Evolutionary conservation across 257 asterid species (phyloP), one percentile per base, ranked within the genome.

Genomic region (Ehretia macrophylla): DNA sequence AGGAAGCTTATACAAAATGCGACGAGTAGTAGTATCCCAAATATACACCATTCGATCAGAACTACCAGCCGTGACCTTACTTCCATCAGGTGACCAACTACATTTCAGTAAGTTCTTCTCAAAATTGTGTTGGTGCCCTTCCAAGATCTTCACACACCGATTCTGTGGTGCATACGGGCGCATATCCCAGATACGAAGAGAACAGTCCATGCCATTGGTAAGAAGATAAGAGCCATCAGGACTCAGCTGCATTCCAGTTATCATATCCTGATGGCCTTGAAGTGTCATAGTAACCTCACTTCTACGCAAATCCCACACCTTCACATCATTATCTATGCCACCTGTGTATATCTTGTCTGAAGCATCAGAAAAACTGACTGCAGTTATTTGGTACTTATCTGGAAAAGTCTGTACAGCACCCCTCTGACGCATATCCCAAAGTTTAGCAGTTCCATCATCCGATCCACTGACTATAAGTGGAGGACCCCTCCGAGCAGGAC

Each of bases 401-500:
- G 99, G 99, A 62, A 89, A 93, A 52, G 95, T 93, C 75, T 89
- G 96, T 50, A 89, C 79, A 17, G 96, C 89, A 32, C 99, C 99
- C 77, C 99, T 78, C 60, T 89, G 99, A 45, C 97, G 83, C 97
- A 93, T 85, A 67, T 93, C 99, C 99, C 99, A 93, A 48, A 93
- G 96, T 59, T 93, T 93, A 48, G 99, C 91, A 21, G 97, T 89
- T 40, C 99, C 99, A 66, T 93, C 99, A 50, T 93, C 99, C 0
- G 99, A 93, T 55, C 99, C 99, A 46, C 97, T 93, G 52, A 89
- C 95, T 23, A 93, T 85, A 50, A 89, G 94, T 27, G 99, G 99
- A 6, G 95, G 97, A 17, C 97, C 97, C 72, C 99, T 74, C 23
- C 97, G 85, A 69, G 96, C 97, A 17, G 94, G 88, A 59, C 90